Percentiles rank a stretch among this genome's conserved stretches.
Conservation (phyloP, 2,329 filamentous ascomycete genomes). For the Phyllosticta citrichinensis region DNA sequence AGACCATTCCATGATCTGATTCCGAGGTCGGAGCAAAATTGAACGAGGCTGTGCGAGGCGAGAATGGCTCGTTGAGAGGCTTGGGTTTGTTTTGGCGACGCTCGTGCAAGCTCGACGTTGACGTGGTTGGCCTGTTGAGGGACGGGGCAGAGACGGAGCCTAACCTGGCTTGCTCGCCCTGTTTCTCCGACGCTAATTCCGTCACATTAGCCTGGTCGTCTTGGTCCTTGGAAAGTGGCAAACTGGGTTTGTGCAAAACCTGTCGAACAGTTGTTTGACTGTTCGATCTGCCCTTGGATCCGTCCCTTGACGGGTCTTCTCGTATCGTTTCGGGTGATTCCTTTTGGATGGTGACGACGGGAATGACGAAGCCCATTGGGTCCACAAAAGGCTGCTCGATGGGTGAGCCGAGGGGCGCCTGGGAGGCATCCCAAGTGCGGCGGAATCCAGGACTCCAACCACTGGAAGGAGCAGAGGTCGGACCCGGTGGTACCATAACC, state of each 20-base stretch:
- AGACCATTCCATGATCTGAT: conserved; percentile 1
- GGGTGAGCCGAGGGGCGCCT: conserved; percentile 15
- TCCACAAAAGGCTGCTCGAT: conserved; percentile 24
- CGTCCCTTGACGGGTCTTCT: background rate
- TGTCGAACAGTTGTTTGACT: conserved; percentile 7
- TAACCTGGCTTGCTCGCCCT: background rate
- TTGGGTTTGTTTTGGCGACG: conserved; percentile 9
- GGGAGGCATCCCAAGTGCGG: conserved; percentile 29
- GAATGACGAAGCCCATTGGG: conserved; percentile 26
- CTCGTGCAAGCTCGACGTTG: conserved; percentile 4
- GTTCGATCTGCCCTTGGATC: conserved; percentile 8
- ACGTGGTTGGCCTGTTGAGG: background rate
- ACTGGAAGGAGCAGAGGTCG: conserved; percentile 29
- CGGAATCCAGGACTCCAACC: conserved; percentile 26
- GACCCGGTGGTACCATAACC: conserved; percentile 32
- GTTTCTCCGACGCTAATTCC: background rate
- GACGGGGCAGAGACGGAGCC: background rate
- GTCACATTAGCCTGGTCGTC: conserved; percentile 5
- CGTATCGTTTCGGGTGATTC: background rate
- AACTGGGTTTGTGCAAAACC: conserved; percentile 6
- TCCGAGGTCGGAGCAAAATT: background rate
- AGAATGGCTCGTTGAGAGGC: conserved; percentile 1
- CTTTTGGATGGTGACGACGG: conserved; percentile 18
- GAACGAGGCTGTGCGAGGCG: background rate
- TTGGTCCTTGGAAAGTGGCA: conserved; percentile 19